Evolutionary conservation across 257 asterid genomes (phyloP), one percentile per base, ranked within the genome.

Genomic region (Perilla frutescens): DNA sequence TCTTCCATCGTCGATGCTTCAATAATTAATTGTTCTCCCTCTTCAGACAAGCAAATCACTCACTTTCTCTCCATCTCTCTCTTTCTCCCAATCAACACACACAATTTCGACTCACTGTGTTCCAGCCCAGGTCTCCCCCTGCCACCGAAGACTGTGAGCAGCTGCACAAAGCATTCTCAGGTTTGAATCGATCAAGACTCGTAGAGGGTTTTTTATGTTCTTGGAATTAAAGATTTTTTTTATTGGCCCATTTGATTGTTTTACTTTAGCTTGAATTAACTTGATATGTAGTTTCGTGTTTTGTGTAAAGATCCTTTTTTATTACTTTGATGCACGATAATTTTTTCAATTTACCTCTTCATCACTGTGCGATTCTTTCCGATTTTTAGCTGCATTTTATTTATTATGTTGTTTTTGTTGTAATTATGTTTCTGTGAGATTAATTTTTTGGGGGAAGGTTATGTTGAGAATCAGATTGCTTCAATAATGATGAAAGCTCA

Each of bases 121-220:
- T 29, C 96, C 96, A 39, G 43, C 82, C 8, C 80, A 81, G 3
- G 67, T 87, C 26, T 96, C 97, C n/a, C 12, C 64, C 95, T 4
- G 90, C 74, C 0, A 71, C 85, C 55, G 93, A 91, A 67, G 97
- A 91, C 81, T 82, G 80, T 49, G 95, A 91, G 70, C 96, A 89
- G 81, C 95, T 91, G 77, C 90, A 68, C 76, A 81, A 89, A 80
- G 97, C 97, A 51, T 91, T 91, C 74, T 79, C 82, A 82, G 97
- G 97, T 91, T 6, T n/a, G 29, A 48, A 14, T 50, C 74, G n/a
- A n/a, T 61, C 56, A 29, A 56, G 49, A 58, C 48, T 57, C 10
- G 8, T 75, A 4, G 32, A 2, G 31, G 36, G 13, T 62, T 31
- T 13, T 39, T 12, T n/a, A 7, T 15, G 59, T 36, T 55, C 14